Evolutionary conservation across 2,329 filamentous ascomycete species (phyloP).

Genomic region (Arthrobotrys sphaeroides): DNA sequence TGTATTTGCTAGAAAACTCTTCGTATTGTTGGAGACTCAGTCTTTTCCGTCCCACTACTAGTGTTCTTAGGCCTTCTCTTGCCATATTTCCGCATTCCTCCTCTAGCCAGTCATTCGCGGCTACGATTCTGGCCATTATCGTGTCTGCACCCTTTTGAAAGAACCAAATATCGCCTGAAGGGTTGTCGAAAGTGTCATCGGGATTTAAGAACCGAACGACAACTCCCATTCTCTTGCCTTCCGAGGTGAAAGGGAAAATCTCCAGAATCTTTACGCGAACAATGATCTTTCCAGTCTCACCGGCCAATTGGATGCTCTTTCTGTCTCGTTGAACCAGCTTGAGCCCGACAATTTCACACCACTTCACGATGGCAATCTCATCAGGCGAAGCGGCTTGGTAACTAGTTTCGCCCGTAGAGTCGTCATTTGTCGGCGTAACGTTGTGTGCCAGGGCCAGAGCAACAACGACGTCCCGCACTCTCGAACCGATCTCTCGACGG

Average conservation of each 20-base stretch:
- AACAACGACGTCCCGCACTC: conserved; percentile 90
- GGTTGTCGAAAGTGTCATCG: conserved; percentile 66
- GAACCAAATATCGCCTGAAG: conserved; percentile 88
- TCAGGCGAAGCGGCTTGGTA: conserved; percentile 98
- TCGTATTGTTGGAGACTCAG: conserved; percentile 81
- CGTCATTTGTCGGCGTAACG: conserved; percentile 89
- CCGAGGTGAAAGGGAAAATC: conserved; percentile 96
- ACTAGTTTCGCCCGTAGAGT: conserved; percentile 74
- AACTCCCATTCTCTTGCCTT: conserved; percentile 98
- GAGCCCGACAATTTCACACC: conserved; percentile 91
- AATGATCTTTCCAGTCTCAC: conserved; percentile 75
- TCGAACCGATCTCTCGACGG: conserved; percentile 88
- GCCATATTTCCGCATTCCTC: conserved; percentile 99
- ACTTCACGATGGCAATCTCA: conserved; percentile 96
- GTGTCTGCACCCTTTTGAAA: conserved; percentile 98
- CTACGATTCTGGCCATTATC: conserved; percentile 95
- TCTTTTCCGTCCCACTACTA: conserved; percentile 92
- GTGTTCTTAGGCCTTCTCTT: conserved; percentile 88
- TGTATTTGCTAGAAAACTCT: conserved; percentile 78
- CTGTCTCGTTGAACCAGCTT: conserved; percentile 86
- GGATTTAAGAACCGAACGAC: conserved; percentile 79
- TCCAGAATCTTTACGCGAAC: conserved; percentile 90
- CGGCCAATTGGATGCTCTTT: conserved; percentile 83
- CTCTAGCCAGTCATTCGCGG: conserved; percentile 96
- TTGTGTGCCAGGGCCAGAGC: conserved; percentile 96